Evolutionary conservation across 371 early-diverging fungal species (phyloP), one percentile per base, ranked within the genome.

Genomic region (Basidiobolus meristosporus): DNA sequence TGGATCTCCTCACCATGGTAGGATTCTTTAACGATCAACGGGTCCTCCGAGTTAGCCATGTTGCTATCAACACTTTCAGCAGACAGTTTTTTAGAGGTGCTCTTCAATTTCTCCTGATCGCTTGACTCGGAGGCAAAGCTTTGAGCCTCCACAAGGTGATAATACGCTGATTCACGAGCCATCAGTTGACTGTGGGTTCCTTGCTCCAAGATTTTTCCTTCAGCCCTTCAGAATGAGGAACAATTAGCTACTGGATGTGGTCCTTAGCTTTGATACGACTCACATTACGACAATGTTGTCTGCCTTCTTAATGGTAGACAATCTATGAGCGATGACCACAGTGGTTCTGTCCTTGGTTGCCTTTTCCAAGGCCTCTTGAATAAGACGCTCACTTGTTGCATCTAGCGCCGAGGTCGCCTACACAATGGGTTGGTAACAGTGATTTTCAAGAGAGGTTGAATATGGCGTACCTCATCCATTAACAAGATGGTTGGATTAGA

Each of bases 311-410:
- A 85, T 75, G 0, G 86, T 85, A 7, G 77, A 74, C 29, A 96
- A 56, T 18, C 96, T 77, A 56, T 95, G 96, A 1, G 96, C 93
- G 56, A 98, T 86, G 17, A 90, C 73, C 11, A 98, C 60, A 2
- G 97, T 92, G 4, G 97, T 93, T 39, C 93, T 64, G 51, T 82
- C 66, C 34, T 70, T 61, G 12, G 87, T 71, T 57, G 75, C 70
- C 7, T 59, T 55, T 7, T 59, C 58, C 26, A 77, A 48, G 10
- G 77, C 70, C 22, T 71, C 52, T 54, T 87, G 77, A 48, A 85
- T 77, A 39, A 83, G 68, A 19, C 76, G 63, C 51, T 96, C 95
- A 1, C 67, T 66, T 43, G 63, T 63, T 16, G 80, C 62, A 43
- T 56, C 56, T 37, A 65, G 46, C 3, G 56, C 59, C 20, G 56